Conservation (phyloP, 225 moss, liverwort and hornwort genomes). For the Lunularia cruciata region DNA sequence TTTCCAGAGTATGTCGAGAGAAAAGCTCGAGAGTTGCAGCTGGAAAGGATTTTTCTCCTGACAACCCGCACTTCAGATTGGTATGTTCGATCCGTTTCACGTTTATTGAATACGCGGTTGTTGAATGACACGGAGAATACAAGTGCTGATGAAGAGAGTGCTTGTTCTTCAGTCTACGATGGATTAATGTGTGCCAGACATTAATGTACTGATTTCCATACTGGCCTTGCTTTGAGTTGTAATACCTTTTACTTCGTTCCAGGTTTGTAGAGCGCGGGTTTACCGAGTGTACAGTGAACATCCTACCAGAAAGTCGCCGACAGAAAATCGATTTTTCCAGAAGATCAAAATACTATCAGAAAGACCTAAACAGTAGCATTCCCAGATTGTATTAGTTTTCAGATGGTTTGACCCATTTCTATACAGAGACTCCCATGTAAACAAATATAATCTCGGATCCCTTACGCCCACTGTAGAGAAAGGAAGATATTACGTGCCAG, state of each 20-base stretch:
- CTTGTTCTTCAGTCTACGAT: not conserved
- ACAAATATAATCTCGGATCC: too few species aligned
- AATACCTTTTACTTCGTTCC: too few species aligned
- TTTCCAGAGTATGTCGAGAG: constrained; percentile 67
- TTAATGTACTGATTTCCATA: too few species aligned
- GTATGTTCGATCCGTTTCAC: constrained; percentile 29
- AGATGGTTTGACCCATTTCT: too few species aligned
- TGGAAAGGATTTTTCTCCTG: constrained; percentile 73
- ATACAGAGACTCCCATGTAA: too few species aligned
- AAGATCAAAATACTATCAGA: constrained; percentile 78
- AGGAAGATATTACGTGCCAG: too few species aligned
- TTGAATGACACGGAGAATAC: not conserved
- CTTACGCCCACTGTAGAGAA: too few species aligned
- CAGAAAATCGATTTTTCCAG: constrained; percentile 63
- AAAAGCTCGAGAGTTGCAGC: constrained; percentile 58
- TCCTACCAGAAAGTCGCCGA: constrained; percentile 54
- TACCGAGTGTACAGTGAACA: constrained; percentile 57
- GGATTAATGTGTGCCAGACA: too few species aligned
- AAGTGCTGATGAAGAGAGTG: not conserved
- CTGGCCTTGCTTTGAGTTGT: too few species aligned
- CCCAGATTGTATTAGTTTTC: too few species aligned
- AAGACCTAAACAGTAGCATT: constrained; percentile 40
- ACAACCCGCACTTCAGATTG: constrained; percentile 93
- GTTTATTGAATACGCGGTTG: not conserved
- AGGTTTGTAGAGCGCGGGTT: constrained; percentile 95